These are phyloP conservation scores for Phanerochaete carnosa DNA, from an alignment of 768 basidiomycete species.

Conservation along the genomic window DNA sequence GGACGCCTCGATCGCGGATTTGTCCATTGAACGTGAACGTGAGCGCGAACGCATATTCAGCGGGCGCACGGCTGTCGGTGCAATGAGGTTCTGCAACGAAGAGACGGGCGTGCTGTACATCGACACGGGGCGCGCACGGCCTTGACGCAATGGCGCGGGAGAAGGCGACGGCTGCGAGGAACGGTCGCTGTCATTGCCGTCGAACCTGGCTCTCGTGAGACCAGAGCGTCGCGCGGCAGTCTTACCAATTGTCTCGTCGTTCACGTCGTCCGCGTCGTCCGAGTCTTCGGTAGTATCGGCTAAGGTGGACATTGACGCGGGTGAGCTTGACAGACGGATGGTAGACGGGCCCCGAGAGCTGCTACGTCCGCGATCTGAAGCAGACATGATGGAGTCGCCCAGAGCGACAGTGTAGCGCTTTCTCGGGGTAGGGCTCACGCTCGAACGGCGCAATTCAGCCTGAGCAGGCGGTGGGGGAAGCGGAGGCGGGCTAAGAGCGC, in stretches of 20 bases:
- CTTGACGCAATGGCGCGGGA: conserved; percentile 27
- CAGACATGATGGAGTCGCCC: conserved; percentile 60
- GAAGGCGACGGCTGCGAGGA: conserved; percentile 21
- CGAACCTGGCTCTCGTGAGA: conserved; percentile 12
- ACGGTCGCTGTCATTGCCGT: conserved; percentile 32
- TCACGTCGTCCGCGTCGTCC: conserved; percentile 30
- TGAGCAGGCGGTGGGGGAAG: conserved; percentile 43
- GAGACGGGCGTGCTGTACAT: conserved; percentile 37
- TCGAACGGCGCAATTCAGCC: conserved; percentile 40
- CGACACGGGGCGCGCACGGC: conserved; percentile 52
- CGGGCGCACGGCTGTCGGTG: conserved; percentile 26
- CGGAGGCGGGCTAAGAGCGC: conserved; percentile 19
- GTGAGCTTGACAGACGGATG: conserved; percentile 41
- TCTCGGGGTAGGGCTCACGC: conserved; percentile 62
- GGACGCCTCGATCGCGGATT: conserved; percentile 18
- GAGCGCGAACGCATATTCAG: conserved; percentile 35
- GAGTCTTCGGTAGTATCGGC: conserved; percentile 35
- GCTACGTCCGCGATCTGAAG: conserved; percentile 21
- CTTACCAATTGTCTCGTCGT: conserved; percentile 64
- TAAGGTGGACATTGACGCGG: conserved; percentile 24
- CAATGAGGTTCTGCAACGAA: conserved; percentile 20
- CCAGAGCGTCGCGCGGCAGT: conserved; percentile 27
- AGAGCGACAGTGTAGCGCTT: conserved; percentile 88
- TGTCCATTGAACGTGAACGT: conserved; percentile 28
- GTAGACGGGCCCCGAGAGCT: conserved; percentile 34